These are phyloP conservation scores for Mycena kentingensis DNA, from an alignment of 768 basidiomycete species.

Conservation along the genomic window DNA sequence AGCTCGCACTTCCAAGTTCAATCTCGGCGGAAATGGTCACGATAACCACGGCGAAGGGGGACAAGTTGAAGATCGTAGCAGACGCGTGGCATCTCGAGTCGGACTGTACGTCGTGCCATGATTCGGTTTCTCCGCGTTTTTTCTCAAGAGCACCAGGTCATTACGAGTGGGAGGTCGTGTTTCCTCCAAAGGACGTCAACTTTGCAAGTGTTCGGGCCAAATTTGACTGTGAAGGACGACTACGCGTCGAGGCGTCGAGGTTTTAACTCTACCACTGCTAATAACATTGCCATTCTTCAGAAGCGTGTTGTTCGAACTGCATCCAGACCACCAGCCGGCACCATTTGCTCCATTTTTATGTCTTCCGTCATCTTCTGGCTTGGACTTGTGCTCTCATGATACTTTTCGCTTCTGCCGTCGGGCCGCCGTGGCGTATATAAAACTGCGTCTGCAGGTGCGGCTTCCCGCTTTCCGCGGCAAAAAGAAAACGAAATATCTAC, in stretches of 20 bases:
- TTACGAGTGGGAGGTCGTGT: constrained; percentile 62
- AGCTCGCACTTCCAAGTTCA: constrained; percentile 50
- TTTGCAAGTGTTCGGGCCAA: constrained; percentile 54
- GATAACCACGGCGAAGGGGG: constrained; percentile 59
- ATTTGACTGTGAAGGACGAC: constrained; percentile 46
- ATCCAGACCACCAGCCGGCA: no score
- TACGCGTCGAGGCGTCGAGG: constrained; percentile 43
- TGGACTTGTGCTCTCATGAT: no score
- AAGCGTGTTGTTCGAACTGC: no score
- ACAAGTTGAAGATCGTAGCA: constrained; percentile 57
- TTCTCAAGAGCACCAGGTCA: constrained; percentile 43
- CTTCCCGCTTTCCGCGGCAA: no score
- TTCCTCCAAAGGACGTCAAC: constrained; percentile 56
- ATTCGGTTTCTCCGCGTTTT: constrained; percentile 4
- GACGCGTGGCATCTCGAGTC: constrained; percentile 64
- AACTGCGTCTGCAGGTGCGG: no score
- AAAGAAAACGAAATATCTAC: no score
- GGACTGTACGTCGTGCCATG: constrained; percentile 49
- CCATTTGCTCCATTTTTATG: no score
- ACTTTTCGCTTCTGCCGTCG: no score
- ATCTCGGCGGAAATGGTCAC: constrained; percentile 63
- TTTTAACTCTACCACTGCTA: no score
- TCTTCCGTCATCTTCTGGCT: no score
- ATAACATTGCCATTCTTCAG: no score
- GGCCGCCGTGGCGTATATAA: no score